phyloP scores from a whole-genome alignment of 2,329 filamentous ascomycete genomes.

The Aspergillus terreus region DNA sequence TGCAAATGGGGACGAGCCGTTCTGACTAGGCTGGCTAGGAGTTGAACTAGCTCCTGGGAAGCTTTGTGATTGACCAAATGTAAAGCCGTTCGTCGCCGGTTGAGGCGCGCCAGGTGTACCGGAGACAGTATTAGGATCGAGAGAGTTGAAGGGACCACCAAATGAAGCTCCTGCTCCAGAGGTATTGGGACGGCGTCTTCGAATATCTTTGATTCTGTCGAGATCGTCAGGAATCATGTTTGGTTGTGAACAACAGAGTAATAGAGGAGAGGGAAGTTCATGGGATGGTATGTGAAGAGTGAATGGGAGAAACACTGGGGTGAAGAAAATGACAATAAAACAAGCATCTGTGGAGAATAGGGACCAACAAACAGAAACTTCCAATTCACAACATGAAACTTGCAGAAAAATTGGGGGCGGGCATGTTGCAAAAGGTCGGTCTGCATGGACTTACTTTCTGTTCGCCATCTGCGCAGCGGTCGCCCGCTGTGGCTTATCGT shows the following conservation, averaged over 20 bases:
- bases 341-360: not conserved
- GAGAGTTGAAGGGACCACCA: slow-evolving; percentile 25
- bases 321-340: not conserved
- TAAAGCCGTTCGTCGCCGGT: slow-evolving; percentile 27
- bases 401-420: not conserved
- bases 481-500: slow-evolving; percentile 47
- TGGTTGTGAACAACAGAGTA: not conserved
- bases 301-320: not conserved
- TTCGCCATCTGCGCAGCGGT: slow-evolving; percentile 53
- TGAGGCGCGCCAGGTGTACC: slow-evolving; percentile 16
- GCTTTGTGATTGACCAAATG: slow-evolving; percentile 35
- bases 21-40: slow-evolving; percentile 20
- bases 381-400: not conserved
- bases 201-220: slow-evolving; percentile 22
- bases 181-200: slow-evolving; percentile 22
- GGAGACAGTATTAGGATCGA: slow-evolving; percentile 27
- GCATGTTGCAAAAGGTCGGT: slow-evolving; percentile 12
- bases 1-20: slow-evolving; percentile 25
- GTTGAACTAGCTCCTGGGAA: slow-evolving; percentile 27
- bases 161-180: slow-evolving; percentile 17
- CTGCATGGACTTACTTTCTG: slow-evolving; percentile 50
- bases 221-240: slow-evolving; percentile 6
- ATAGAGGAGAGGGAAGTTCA: not conserved
- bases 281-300: not conserved
- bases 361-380: not conserved